phyloP scores from a whole-genome alignment of 1,284 basidiomycete genomes.

The Apiotrichum akiyoshidainum region DNA sequence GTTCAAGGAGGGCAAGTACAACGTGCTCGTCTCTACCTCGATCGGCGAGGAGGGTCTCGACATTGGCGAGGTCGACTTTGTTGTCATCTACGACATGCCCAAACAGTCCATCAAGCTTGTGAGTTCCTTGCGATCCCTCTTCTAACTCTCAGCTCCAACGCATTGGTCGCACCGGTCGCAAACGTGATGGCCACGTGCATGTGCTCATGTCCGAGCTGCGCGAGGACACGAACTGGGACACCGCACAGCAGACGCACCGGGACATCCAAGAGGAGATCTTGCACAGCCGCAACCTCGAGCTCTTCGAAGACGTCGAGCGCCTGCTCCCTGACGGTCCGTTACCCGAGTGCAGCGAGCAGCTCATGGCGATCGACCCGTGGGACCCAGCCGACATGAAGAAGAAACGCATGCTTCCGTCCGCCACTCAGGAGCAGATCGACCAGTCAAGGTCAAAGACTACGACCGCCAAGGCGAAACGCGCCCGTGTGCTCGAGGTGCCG shows the following conservation, averaged over 20 bases:
- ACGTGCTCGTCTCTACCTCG: slow-evolving; percentile 91
- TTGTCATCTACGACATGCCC: slow-evolving; percentile 94
- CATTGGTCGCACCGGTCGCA: slow-evolving; percentile 91
- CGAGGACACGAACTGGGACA: slow-evolving; percentile 88
- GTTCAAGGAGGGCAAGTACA: slow-evolving; percentile 84
- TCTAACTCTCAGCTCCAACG: slow-evolving; percentile 72
- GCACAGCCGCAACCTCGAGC: slow-evolving; percentile 77
- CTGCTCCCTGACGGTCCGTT: slow-evolving; percentile 74
- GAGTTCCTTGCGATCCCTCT: slow-evolving; percentile 35
- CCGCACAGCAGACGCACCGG: slow-evolving; percentile 81
- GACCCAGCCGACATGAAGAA: slow-evolving; percentile 39
- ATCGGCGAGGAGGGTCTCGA: slow-evolving; percentile 99
- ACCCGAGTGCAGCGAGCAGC: slow-evolving; percentile 73
- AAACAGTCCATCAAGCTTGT: slow-evolving; percentile 97
- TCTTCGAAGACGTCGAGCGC: slow-evolving; percentile 86
- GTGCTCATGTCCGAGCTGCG: slow-evolving; percentile 88
- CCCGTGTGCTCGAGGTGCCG: slow-evolving; percentile 42
- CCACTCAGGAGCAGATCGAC: slow-evolving; percentile 10
- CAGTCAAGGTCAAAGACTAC: neutral
- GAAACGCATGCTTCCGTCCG: slow-evolving; percentile 24
- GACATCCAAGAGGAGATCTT: slow-evolving; percentile 87
- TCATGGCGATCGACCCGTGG: slow-evolving; percentile 58
- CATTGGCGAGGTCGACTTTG: slow-evolving; percentile 97
- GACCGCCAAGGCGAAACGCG: slow-evolving; percentile 16
- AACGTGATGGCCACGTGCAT: slow-evolving; percentile 83